Evolutionary conservation across 2,329 filamentous ascomycete genomes (phyloP).

Genomic region (Ceratocystis alfenasii): DNA sequence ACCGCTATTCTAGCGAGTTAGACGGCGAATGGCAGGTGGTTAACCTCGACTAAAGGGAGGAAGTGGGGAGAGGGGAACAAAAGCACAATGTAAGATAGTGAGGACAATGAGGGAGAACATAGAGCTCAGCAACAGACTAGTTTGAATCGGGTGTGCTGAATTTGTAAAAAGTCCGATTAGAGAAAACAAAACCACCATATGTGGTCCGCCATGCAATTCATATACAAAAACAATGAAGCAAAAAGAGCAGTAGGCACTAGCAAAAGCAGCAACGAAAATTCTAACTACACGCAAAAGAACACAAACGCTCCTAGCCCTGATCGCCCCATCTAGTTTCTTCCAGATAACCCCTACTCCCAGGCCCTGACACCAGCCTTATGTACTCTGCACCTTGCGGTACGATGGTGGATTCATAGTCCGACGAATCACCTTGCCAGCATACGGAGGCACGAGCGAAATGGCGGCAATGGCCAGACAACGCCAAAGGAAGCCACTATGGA

Average conservation of each 20-base stretch:
- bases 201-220: not conserved
- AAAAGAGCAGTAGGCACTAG: not conserved
- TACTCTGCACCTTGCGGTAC: conserved; percentile 80
- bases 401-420: conserved; percentile 81
- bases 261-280: conserved; percentile 8
- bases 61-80: not conserved
- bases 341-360: not conserved
- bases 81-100: conserved; percentile 7
- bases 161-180: not conserved
- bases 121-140: too few relatives aligned
- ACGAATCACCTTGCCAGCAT: conserved; percentile 72
- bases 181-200: not conserved
- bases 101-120: too few relatives aligned
- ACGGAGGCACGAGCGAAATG: conserved; percentile 74
- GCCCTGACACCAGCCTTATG: conserved; percentile 33
- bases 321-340: too few relatives aligned
- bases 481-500: conserved; percentile 68
- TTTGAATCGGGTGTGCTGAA: not conserved
- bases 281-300: not conserved
- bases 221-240: conserved; percentile 10
- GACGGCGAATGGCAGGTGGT: conserved; percentile 20
- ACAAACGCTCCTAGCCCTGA: too few relatives aligned
- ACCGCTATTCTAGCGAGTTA: conserved; percentile 12
- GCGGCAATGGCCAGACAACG: conserved; percentile 67
- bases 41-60: conserved; percentile 16